Conservation (phyloP, 345 rosid species). For the Murraya koenigii region DNA sequence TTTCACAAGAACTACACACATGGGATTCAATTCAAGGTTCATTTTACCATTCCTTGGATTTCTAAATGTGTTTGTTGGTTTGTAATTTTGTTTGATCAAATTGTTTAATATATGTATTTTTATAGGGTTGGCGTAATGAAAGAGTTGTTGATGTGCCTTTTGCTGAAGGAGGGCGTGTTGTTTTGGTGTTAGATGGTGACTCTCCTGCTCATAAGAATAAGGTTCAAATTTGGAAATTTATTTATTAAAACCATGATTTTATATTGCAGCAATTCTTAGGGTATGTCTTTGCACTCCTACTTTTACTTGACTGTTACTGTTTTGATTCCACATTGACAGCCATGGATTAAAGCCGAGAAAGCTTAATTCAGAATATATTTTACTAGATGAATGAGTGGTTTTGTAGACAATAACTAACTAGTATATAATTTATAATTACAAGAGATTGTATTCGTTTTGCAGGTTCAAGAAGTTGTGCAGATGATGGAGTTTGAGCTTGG, state of each 20-base stretch:
- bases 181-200: conserved; percentile 55
- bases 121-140: conserved; percentile 67
- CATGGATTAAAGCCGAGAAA: too few species aligned
- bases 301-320: too few species aligned
- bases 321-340: too few species aligned
- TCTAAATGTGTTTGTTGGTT: not conserved
- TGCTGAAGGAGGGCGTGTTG: conserved; percentile 37
- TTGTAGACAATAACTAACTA: not conserved
- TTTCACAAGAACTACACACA: conserved; percentile 63
- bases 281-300: too few species aligned
- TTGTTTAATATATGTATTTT: not conserved
- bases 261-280: not conserved
- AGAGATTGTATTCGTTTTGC: conserved; percentile 1
- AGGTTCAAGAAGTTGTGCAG: conserved; percentile 75
- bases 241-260: not conserved
- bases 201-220: conserved; percentile 58
- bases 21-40: conserved; percentile 79
- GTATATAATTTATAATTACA: not conserved
- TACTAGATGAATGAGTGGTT: not conserved
- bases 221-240: conserved; percentile 34
- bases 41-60: not conserved
- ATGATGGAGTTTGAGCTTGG: conserved; percentile 87
- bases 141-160: conserved; percentile 41
- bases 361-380: too few species aligned
- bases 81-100: not conserved